Base-by-base conservation (phyloP, 1,139 yeast species). In the Geotrichum carabidarum region DNA sequence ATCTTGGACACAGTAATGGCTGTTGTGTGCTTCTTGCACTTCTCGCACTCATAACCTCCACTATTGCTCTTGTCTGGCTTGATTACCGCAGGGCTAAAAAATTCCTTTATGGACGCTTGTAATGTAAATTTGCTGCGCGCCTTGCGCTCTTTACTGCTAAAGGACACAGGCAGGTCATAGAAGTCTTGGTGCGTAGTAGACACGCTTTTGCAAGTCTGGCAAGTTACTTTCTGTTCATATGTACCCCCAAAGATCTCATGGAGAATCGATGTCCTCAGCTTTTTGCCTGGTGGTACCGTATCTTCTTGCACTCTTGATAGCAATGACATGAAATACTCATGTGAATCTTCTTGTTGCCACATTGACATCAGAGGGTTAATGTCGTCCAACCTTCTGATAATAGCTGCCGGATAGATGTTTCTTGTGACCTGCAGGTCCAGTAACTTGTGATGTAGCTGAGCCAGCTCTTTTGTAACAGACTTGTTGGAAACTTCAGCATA, bases 331-430 rank as follows among this genome's bases (percentile, higher is more conserved):
- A 84, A 88, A 71, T 91, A 93, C 70, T 93, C 99, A 70, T 93
- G 99, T 0, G 96, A 86, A 69, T 93, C 99, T 71, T 93, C 98
- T 70, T 93, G 99, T 69, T 89, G 91, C 96, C 96, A 90, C 68
- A 84, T 93, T 42, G 91, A 83, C 96, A 91, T 89, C 94, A 88
- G 86, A 67, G 96, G 89, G 69, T 91, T 91, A 64, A 91, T 89
- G 63, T 89, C 96, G 52, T 81, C 87, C 56, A 91, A 74, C 59
- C 93, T 76, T 53, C 78, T 77, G 54, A 90, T 84, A 62, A 91
- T 76, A 63, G 79, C 81, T 62, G 83, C 82, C 4, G 97, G 97
- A 66, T 87, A 67, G 22, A 71, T 60, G 58, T 55, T 48, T 50
- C 58, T 59, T 44, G 62, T 63, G 54, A 70, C 69, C 49, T 63